Conservation (phyloP, 768 basidiomycete species). For the Pleurotus sapidus region DNA sequence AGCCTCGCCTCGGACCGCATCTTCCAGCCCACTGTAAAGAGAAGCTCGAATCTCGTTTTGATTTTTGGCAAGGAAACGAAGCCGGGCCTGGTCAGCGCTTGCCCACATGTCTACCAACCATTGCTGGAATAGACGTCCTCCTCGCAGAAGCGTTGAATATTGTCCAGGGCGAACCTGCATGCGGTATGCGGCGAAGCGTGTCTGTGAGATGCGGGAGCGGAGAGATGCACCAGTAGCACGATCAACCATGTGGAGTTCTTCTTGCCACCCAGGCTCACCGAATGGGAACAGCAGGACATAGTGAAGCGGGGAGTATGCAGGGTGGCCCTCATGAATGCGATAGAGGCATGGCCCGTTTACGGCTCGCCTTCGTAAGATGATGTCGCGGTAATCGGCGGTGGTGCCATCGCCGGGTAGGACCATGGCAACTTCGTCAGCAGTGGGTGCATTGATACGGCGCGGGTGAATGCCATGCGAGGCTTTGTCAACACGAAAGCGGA, state of each 20-base stretch:
- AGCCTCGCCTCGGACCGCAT: slow-evolving; percentile 14
- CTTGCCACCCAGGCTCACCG: slow-evolving; percentile 28
- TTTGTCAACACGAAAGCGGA: not conserved
- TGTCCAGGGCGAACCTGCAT: slow-evolving; percentile 24
- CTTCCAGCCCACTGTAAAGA: slow-evolving; percentile 28
- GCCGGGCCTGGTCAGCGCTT: slow-evolving; percentile 28
- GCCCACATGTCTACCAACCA: slow-evolving; percentile 39
- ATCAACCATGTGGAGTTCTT: too few species aligned
- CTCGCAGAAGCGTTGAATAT: slow-evolving; percentile 26
- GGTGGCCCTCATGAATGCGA: not conserved
- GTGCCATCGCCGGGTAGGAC: too few species aligned
- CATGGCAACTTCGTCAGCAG: too few species aligned
- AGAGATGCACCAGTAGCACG: too few species aligned
- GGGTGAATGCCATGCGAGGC: too few species aligned
- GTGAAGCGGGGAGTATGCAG: too few species aligned
- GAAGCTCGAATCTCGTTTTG: slow-evolving; percentile 29
- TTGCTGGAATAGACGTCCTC: slow-evolving; percentile 34
- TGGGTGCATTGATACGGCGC: too few species aligned
- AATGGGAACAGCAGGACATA: too few species aligned
- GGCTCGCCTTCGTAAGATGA: too few species aligned
- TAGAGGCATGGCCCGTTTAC: too few species aligned
- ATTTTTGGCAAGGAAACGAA: slow-evolving; percentile 27
- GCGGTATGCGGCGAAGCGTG: slow-evolving; percentile 26
- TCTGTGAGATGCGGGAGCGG: slow-evolving; percentile 12
- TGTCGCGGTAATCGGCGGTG: too few species aligned